Base-by-base conservation (phyloP, 768 basidiomycete genomes). In the Boletus rufocinnamomeus region DNA sequence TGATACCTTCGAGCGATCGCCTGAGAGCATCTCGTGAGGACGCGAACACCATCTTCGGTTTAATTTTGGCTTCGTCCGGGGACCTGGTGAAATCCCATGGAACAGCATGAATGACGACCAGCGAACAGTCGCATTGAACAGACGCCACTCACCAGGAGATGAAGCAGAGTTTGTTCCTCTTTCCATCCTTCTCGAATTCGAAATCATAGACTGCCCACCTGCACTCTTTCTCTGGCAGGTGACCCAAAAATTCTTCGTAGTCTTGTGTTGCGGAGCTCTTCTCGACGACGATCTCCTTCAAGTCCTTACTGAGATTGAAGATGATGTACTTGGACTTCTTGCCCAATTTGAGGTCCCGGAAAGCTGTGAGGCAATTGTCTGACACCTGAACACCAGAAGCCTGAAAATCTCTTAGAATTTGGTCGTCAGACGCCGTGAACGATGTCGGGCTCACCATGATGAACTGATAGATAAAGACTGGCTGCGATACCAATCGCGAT, bases 121-220 rank as follows among this genome's bases (percentile, higher is more conserved):
- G 27, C 28, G 2, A 41, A 43, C 34, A 11, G 19, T 38, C 4
- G 8, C 14, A 21, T 43, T 3, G 30, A 48, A n/a, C 13, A 25
- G 40, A 59, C 46, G 60, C 60, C 17, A 84, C 89, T 73, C 71
- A 97, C 96, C 97, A 99, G 47, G 87, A 83, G 75, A 84, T 68
- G 73, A 98, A 97, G 63, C 78, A 75, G 63, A 98, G 79, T 80
- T 98, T 98, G 80, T 88, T 94, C 75, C 95, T 83, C 76, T 83
- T 86, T 48, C 80, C 89, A 14, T 80, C 88, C 59, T 82, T 85
- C 79, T 88, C 82, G 68, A 81, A 98, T 70, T 91, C 87, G 56
- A 95, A 87, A 72, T 98, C 95, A 71, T 93, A 96, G 34, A 98
- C 83, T 17, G 89, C 95, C 85, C 87, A 99, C 76, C 88, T 79